Base-by-base conservation (phyloP, 805 yeast species). In the Suhomyces canberraensis region DNA sequence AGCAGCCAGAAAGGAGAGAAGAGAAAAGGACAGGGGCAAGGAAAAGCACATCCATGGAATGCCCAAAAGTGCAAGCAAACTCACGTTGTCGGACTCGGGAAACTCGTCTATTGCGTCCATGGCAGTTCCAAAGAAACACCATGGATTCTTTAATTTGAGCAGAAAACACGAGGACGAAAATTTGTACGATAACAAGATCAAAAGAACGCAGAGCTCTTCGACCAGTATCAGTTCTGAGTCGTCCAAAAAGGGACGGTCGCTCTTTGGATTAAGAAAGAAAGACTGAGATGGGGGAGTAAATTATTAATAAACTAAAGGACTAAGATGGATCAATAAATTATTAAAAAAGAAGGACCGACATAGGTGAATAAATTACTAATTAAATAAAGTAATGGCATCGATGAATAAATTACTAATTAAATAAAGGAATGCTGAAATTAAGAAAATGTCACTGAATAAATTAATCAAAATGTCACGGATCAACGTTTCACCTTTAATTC, bases 1-100 rank as follows among this genome's bases (percentile, higher is more conserved):
- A 35, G 41, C 40, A 25, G 40, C 37, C 25, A 39, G 41, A 37
- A 41, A 44, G 28, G 37, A 37, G 21, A 22, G 11, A 9, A 24
- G 16, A 8, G 15, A 33, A 25, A 26, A 26, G 11, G 36, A 17
- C 9, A 8, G 16, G 4, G 26, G 18, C 11, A 25, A 25, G 13
- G 17, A 27, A 17, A 8, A 8, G 16, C 14, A 8, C 17, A n/a
- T 13, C 9, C 30, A 26, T 15, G 16, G 9, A 1, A 11, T 34
- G 7, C 27, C 31, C 1, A 27, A 32, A 28, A 20, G 20, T 8
- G 16, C 31, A 8, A 27, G 32, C 4, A 19, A 19, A 15, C 17
- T 34, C 8, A 34, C 19, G 11, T 8, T 34, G 9, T 4, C 20
- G 11, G 31, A 17, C 3, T 8, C 26, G 5, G 18, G 8, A n/a